Evolutionary conservation across 2,329 filamentous ascomycete species (phyloP), one percentile per base, ranked within the genome.

Genomic region (Fusarium sp.): DNA sequence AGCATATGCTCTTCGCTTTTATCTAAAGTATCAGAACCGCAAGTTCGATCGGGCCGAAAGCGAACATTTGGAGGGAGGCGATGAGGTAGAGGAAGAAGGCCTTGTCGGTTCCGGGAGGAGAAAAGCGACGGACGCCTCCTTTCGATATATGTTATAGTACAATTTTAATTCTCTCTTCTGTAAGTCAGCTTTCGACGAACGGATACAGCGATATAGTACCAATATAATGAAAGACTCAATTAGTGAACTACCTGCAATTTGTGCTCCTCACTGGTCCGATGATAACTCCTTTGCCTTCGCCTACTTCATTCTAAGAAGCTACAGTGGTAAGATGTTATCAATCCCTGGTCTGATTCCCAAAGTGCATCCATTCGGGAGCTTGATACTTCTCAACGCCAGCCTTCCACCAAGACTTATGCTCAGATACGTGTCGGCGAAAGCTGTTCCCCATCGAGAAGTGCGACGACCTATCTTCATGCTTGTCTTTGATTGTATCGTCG

Each of bases 21-120:
- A 88, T 30, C 75, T 92, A 38, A 77, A 76, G 47, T 77, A 83
- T 56, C 79, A 82, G 75, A 92, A 92, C 73, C 70, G 78, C 18
- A 80, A 71, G 61, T 76, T 84, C 62, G 84, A 86, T 55, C 62
- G 61, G 40, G 75, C 74, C 34, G 80, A 80, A 34, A 68, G 70
- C 18, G 76, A 76, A 62, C 65, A 69, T 49, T 43, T 58, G 18
- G 68, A 55, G 6, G 68, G 67, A 2, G 69, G 65, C 15, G 72
- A 71, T 8, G 71, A 72, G 12, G 76, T 79, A 16, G 83, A 83
- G 65, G 81, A 82, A 40, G 80, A 82, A 66, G 80, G 78, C 16
- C 71, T 84, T 30, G 81, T 84, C 60, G 80, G 76, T 27, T 69
- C 75, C 32, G 67, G 74, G 30, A 72, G 69, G 58, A 68, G 62